These are phyloP conservation scores for Metarhizium anisopliae DNA, from an alignment of 2,329 filamentous ascomycete genomes.

Conservation along the genomic window DNA sequence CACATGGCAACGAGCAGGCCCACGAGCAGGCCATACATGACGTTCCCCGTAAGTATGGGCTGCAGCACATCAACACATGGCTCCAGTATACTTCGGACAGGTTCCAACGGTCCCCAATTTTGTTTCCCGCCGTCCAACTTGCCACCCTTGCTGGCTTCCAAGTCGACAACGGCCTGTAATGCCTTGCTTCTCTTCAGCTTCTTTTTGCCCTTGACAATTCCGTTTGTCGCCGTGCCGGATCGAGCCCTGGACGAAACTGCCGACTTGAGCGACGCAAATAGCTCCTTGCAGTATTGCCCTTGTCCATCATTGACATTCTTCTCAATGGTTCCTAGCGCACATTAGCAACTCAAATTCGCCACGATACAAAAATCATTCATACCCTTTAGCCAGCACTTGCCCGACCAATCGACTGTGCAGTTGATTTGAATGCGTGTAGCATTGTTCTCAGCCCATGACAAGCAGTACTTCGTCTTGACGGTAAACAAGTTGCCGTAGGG, in stretches of 20 bases:
- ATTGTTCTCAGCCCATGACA: constrained; percentile 86
- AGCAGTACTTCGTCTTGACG: constrained; percentile 88
- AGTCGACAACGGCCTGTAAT: constrained; percentile 34
- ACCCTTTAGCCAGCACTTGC: constrained; percentile 98
- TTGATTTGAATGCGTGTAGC: constrained; percentile 78
- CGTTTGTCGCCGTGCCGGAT: constrained; percentile 34
- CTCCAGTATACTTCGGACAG: constrained; percentile 59
- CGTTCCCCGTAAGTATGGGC: constrained; percentile 66
- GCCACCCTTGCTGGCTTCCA: constrained; percentile 28
- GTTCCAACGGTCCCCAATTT: constrained; percentile 76
- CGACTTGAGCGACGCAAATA: constrained; percentile 65
- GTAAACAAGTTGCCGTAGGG: constrained; percentile 87
- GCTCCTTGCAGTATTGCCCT: constrained; percentile 67
- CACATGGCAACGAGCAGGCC: constrained; percentile 66
- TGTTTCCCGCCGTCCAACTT: constrained; percentile 34
- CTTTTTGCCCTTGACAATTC: constrained; percentile 50
- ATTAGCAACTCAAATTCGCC: constrained; percentile 18
- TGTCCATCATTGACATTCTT: constrained; percentile 92
- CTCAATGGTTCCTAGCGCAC: constrained; percentile 71
- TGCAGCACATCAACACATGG: constrained; percentile 61
- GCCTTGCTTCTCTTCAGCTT: constrained; percentile 45
- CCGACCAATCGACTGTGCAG: constrained; percentile 89
- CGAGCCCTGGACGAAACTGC: constrained; percentile 60
- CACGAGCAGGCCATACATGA: constrained; percentile 66
- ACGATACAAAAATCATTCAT: constrained; percentile 17